A percentile compares a stretch with the other conserved stretches of the same genome.
Conservation (phyloP, 192 early-diverging fungal genomes). For the Lobosporangium transversale region DNA sequence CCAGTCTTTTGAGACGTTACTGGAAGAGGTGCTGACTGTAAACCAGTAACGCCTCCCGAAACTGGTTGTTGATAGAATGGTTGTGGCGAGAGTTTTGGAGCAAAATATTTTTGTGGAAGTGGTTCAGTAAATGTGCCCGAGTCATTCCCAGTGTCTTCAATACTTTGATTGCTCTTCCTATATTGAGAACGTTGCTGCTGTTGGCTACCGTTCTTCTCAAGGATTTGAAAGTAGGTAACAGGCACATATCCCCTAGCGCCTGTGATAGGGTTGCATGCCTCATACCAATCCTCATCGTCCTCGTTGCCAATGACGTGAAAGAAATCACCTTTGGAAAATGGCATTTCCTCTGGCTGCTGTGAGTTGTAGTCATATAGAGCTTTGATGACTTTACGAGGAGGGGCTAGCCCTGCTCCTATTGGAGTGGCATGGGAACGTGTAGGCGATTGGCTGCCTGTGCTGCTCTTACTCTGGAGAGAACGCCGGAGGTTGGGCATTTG, state of each 20-base stretch:
- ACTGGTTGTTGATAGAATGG: conserved; percentile 4
- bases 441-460: conserved; percentile 28
- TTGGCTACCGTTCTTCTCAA: conserved; percentile 60
- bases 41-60: conserved; percentile 2
- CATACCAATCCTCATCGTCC: conserved; percentile 75
- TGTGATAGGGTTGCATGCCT: conserved; percentile 76
- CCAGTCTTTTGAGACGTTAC: conserved; percentile 13
- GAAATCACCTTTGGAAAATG: conserved; percentile 78
- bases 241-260: conserved; percentile 78
- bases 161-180: conserved; percentile 43
- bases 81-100: neutral
- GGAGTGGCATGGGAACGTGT: conserved; percentile 20
- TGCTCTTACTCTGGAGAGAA: conserved; percentile 30
- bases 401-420: conserved; percentile 12
- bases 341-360: conserved; percentile 64
- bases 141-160: conserved; percentile 46
- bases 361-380: conserved; percentile 74
- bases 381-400: conserved; percentile 78
- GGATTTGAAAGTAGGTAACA: conserved; percentile 72
- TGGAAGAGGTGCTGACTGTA: conserved; percentile 5
- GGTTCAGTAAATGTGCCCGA: conserved; percentile 41
- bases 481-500: conserved; percentile 41
- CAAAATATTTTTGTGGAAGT: conserved; percentile 10
- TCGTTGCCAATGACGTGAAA: conserved; percentile 78
- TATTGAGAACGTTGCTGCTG: conserved; percentile 4